Evolutionary conservation across 805 yeast species (phyloP), one percentile per base, ranked within the genome.

Genomic region (Schwanniomyces vanrijiae): DNA sequence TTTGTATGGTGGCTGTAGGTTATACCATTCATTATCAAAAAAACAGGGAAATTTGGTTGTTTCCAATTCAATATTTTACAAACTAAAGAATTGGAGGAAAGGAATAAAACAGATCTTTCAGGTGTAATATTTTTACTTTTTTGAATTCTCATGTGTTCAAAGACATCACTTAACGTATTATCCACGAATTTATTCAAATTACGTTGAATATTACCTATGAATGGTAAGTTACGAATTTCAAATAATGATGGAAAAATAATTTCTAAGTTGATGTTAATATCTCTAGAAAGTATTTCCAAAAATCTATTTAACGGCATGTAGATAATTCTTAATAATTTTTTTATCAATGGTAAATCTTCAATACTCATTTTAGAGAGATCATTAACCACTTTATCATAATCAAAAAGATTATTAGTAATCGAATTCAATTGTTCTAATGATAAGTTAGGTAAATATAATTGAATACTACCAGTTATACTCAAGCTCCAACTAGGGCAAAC

Each of bases 31-130:
- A 91, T 81, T 46, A 84, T 81, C 68, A 88, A 87, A 54, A 94
- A 83, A 0, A 94, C 98, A 0, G 99, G 97, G 68, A 86, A 94
- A 64, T 92, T 92, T 11, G 99, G 98, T 68, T 94, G 99, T 66
- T 94, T 94, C 99, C 99, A 94, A 67, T 94, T 94, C 56, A 94
- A 69, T 40, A 90, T 87, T 9, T 96, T 89, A 67, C 98, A 94
- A n/a, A 90, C 89, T 40, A 83, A 81, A 28, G 96, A 87, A 65
- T 90, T 90, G 46, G 87, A 81, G 0, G 97, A 89, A 10, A 96
- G 82, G 65, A 94, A 88, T 8, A 92, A 83, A 37, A 94, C 70
- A 0, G 95, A 83, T 49, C 96, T 73, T 18, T 80, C 60, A 8
- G 48, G 31, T 3, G 55, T 52, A 8, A 51, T 47, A n/a, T 47